Conservation (phyloP, 2,329 filamentous ascomycete genomes). For the Fusarium dlaminii region DNA sequence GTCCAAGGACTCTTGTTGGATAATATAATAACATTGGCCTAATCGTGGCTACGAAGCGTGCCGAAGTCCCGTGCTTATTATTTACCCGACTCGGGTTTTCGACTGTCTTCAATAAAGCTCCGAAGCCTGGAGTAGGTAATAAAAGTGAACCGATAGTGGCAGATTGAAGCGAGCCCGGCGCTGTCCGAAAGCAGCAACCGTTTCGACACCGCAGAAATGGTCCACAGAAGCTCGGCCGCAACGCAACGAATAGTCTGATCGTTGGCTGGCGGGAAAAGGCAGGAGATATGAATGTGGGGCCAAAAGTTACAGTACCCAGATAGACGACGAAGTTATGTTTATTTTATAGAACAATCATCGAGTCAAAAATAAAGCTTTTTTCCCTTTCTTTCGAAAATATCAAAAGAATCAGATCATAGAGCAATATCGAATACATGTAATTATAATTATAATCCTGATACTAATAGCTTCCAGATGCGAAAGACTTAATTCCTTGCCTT, state of each 20-base stretch:
- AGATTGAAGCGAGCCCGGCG: background rate
- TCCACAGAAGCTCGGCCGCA: conserved; percentile 20
- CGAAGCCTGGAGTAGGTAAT: conserved; percentile 13
- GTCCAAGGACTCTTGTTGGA: background rate
- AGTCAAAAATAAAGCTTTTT: background rate
- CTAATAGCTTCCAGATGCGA: background rate
- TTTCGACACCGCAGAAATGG: conserved; percentile 28
- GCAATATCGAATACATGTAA: background rate
- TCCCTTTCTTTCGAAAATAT: background rate
- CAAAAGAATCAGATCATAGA: background rate
- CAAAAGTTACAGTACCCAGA: background rate
- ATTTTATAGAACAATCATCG: background rate
- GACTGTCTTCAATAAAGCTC: background rate
- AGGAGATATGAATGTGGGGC: conserved; percentile 18
- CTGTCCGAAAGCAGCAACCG: conserved; percentile 34
- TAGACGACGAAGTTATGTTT: background rate
- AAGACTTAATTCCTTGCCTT: background rate
- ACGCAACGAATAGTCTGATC: background rate
- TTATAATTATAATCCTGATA: background rate
- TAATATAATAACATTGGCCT: background rate
- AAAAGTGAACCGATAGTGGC: conserved; percentile 7
- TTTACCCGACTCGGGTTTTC: background rate
- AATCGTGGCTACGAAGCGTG: conserved; percentile 5
- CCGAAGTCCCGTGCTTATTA: conserved; percentile 27
- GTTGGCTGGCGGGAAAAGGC: background rate